A percentile compares a stretch with the other conserved stretches of the same genome.
phyloP scores from a whole-genome alignment of 257 asterid species.

The Solanum acaule region DNA sequence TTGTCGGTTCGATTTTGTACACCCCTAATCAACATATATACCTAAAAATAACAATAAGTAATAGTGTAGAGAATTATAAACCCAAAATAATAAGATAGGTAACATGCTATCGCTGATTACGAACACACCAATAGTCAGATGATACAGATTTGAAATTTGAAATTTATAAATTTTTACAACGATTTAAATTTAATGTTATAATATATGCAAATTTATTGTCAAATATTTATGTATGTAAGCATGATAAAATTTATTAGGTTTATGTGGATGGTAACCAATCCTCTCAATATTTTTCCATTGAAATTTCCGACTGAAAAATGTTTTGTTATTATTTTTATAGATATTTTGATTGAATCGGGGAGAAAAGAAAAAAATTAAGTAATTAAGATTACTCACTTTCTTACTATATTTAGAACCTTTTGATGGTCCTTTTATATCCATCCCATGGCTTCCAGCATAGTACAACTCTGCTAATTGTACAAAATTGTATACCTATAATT shows the following conservation, averaged over 20 bases:
- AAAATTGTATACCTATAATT: conserved; percentile 56
- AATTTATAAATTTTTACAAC: no score
- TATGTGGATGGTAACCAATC: neutral
- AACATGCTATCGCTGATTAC: no score
- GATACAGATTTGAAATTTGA: no score
- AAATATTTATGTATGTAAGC: no score
- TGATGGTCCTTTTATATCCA: conserved; percentile 97
- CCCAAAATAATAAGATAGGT: neutral
- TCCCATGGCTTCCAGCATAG: conserved; percentile 99
- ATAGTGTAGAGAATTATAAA: neutral
- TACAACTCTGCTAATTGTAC: conserved; percentile 85
- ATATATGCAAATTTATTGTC: neutral
- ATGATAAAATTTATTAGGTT: neutral
- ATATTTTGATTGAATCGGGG: neutral
- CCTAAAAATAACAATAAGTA: neutral
- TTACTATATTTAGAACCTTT: conserved; percentile 54
- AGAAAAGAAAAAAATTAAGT: neutral
- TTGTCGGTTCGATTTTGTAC: no score
- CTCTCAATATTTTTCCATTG: neutral
- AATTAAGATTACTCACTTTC: conserved; percentile 29
- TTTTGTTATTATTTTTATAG: no score
- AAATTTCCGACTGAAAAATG: no score
- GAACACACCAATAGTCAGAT: no score
- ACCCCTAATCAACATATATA: no score
- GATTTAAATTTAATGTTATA: no score